Percentiles rank a stretch among this genome's conserved stretches.
Conservation (phyloP, 805 yeast species). For the Candida bentonensis region DNA sequence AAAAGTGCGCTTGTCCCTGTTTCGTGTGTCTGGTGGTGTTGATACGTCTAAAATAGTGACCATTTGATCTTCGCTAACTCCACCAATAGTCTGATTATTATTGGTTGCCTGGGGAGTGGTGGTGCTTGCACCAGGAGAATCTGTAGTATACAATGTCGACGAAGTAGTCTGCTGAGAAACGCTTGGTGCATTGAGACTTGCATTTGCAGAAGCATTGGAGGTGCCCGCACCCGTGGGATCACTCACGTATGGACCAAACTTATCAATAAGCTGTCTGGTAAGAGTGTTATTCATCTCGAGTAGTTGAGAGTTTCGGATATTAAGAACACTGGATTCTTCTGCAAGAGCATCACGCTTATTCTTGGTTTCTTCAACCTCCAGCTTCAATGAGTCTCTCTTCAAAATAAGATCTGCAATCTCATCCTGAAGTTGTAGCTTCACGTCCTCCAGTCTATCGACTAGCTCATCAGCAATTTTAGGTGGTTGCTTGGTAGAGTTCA, state of each 20-base stretch:
- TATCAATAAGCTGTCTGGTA: constrained; percentile 20
- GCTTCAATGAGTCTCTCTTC: constrained; percentile 17
- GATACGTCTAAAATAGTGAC: constrained; percentile 17
- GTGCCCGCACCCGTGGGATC: background rate
- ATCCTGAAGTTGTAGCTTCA: constrained; percentile 31
- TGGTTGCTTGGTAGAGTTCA: constrained; percentile 26
- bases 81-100: constrained; percentile 4
- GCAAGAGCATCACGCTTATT: constrained; percentile 14
- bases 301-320: constrained; percentile 22
- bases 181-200: background rate
- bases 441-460: constrained; percentile 32
- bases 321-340: constrained; percentile 20
- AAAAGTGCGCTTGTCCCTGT: constrained; percentile 8
- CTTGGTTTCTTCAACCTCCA: constrained; percentile 17
- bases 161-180: background rate
- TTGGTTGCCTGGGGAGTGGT: too few species aligned
- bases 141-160: background rate
- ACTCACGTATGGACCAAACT: constrained; percentile 13
- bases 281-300: constrained; percentile 25
- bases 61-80: constrained; percentile 14
- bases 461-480: constrained; percentile 12
- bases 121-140: too few species aligned
- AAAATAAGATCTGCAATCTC: constrained; percentile 29
- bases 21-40: constrained; percentile 11
- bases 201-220: background rate